Percentiles rank a stretch among this genome's conserved stretches.
These are phyloP conservation scores for Talaromyces sp. DNA, from an alignment of 2,329 filamentous ascomycete genomes.

Conservation along the genomic window DNA sequence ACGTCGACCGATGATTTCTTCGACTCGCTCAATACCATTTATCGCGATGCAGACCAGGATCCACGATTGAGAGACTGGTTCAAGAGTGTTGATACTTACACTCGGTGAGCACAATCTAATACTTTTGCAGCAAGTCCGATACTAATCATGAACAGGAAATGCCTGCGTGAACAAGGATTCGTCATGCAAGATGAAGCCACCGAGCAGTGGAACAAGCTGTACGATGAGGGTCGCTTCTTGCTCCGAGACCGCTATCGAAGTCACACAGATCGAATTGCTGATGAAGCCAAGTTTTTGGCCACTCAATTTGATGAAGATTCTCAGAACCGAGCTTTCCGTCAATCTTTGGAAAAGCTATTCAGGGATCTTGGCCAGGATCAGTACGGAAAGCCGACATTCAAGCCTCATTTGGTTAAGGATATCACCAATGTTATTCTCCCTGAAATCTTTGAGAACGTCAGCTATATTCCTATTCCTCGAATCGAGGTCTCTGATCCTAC, in stretches of 20 bases:
- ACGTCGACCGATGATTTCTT: constrained; percentile 85
- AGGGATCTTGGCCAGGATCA: constrained; percentile 81
- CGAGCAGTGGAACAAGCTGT: constrained; percentile 75
- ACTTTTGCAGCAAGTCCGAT: too few species aligned
- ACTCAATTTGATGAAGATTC: constrained; percentile 85
- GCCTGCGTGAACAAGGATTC: constrained; percentile 83
- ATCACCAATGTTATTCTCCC: constrained; percentile 82
- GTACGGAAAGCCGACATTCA: constrained; percentile 80
- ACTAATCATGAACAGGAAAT: constrained; percentile 49
- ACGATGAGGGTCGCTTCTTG: constrained; percentile 79
- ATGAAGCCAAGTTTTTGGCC: constrained; percentile 84
- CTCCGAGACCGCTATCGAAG: constrained; percentile 81
- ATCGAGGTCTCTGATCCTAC: constrained; percentile 85
- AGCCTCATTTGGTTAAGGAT: constrained; percentile 88
- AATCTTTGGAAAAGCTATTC: constrained; percentile 78
- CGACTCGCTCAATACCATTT: constrained; percentile 77
- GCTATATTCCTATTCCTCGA: constrained; percentile 87
- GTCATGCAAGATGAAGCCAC: constrained; percentile 77
- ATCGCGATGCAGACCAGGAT: constrained; percentile 79
- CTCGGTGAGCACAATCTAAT: constrained; percentile 43
- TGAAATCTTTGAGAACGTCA: constrained; percentile 71
- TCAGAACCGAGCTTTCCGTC: constrained; percentile 75
- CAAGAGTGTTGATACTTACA: constrained; percentile 67
- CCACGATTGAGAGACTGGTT: constrained; percentile 88
- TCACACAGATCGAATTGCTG: constrained; percentile 79